These are phyloP conservation scores for Leccinum huronense DNA, from an alignment of 1,284 basidiomycete species.

Conservation along the genomic window DNA sequence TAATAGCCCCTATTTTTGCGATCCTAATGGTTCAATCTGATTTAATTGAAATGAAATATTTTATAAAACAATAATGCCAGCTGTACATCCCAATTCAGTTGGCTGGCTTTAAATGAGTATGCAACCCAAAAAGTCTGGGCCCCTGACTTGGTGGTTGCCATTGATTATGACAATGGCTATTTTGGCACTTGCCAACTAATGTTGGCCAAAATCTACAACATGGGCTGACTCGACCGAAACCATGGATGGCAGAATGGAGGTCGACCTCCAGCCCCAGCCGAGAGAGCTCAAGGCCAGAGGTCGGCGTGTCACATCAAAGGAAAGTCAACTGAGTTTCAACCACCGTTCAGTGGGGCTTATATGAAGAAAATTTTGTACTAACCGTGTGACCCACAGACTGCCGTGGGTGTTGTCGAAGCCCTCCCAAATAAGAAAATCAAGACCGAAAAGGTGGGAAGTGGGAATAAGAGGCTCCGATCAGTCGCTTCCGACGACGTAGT, in stretches of 20 bases:
- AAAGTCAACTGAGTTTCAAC: neutral
- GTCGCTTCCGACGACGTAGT: neutral
- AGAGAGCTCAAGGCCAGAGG: constrained; percentile 1
- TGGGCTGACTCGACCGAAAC: neutral
- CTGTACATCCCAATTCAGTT: too few relatives aligned
- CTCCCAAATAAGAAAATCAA: constrained; percentile 2
- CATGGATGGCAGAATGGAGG: neutral
- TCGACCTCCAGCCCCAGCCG: neutral
- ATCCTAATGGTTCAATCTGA: too few relatives aligned
- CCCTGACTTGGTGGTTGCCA: too few relatives aligned
- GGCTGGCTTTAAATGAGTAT: too few relatives aligned
- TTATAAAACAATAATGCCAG: too few relatives aligned
- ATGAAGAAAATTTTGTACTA: constrained; percentile 1
- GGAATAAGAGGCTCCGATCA: neutral
- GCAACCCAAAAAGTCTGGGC: too few relatives aligned
- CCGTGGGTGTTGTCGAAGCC: neutral
- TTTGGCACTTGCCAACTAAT: too few relatives aligned
- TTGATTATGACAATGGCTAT: too few relatives aligned
- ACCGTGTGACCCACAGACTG: constrained; percentile 1
- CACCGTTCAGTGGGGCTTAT: neutral
- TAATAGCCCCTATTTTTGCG: too few relatives aligned
- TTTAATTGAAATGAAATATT: too few relatives aligned
- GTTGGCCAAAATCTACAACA: too few relatives aligned
- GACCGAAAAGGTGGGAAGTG: neutral
- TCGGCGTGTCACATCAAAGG: neutral